A percentile compares a stretch with the other conserved stretches of the same genome.
Evolutionary conservation across 2,329 filamentous ascomycete genomes (phyloP).

Genomic region (Sclerotinia borealis): DNA sequence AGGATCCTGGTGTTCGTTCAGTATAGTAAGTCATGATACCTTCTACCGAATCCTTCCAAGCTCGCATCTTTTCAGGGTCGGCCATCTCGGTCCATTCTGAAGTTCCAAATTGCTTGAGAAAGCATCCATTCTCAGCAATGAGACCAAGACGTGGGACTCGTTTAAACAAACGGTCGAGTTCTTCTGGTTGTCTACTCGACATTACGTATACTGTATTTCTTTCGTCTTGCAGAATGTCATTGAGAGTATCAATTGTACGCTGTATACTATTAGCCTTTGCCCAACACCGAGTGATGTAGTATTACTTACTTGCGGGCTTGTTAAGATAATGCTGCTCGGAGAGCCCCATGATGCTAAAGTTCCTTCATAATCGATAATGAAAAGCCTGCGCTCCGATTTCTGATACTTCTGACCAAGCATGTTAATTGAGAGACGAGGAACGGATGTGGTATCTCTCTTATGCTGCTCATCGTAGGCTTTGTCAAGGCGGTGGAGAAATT

Average conservation of each 20-base stretch:
- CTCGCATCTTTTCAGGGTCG: constrained; percentile 60
- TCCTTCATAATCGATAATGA: constrained; percentile 91
- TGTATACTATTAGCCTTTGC: constrained; percentile 34
- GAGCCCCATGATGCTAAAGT: constrained; percentile 85
- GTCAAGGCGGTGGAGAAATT: constrained; percentile 64
- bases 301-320: constrained; percentile 59
- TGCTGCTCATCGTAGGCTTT: constrained; percentile 79
- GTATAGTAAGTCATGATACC: constrained; percentile 83
- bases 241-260: constrained; percentile 75
- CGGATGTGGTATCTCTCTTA: constrained; percentile 74
- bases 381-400: constrained; percentile 61
- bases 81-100: constrained; percentile 73
- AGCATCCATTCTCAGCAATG: constrained; percentile 93
- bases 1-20: constrained; percentile 81
- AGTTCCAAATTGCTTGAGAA: constrained; percentile 65
- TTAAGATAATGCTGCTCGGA: constrained; percentile 75
- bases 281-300: too few relatives aligned
- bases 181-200: constrained; percentile 81
- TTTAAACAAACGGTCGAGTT: constrained; percentile 80
- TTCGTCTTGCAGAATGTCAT: constrained; percentile 72
- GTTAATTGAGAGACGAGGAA: constrained; percentile 73
- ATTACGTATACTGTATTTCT: constrained; percentile 89
- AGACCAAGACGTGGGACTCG: constrained; percentile 78
- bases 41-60: constrained; percentile 80
- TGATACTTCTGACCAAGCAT: constrained; percentile 61